Evolutionary conservation across 73 alveolate genomes (phyloP), one percentile per base, ranked within the genome.

Genomic region (Uronychia binucleata): DNA sequence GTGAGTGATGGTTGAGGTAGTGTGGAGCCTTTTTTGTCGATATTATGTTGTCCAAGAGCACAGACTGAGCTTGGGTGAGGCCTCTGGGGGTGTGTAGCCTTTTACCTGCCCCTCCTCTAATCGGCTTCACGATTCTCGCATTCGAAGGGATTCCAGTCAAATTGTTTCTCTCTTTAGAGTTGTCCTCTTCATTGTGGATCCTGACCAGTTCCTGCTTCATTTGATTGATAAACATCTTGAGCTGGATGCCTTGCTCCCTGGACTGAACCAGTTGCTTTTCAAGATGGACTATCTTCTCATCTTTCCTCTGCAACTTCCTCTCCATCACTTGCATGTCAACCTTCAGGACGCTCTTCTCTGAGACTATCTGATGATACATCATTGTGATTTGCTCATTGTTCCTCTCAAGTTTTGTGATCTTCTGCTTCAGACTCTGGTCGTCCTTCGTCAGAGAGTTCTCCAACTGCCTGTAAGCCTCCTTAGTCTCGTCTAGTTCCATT

Each of bases 311-410:
- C 75, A 96, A 74, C 87, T 92, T 93, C 89, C 91, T 96, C 86
- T 94, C 97, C 29, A 94, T 83, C 28, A 94, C 93, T 88, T 92
- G 96, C 83, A 84, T 84, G 60, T 96, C 99, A 75, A 96, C 93
- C 85, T 93, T 91, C 86, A 96, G 76, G 32, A 94, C 94, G 67
- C 96, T 86, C 86, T 94, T 96, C 89, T 96, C 96, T 35, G 93
- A 83, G 59, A 94, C 95, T 27, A 94, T 93, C 85, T 88, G 92
- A 81, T 96, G 96, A 82, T 96, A 96, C 99, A 96, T 94, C 19
- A 90, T 33, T 67, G 96, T 96, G 28, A 96, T 88, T 92, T 96
- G 94, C 85, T 94, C 98, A 28, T 92, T 79, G 78, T 87, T 91
- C 78, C 90, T 94, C 88, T 96, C 99, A 32, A 96, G 78, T 32